Conservation (phyloP, 108 stramenopile species). For the Parmales sp. region DNA sequence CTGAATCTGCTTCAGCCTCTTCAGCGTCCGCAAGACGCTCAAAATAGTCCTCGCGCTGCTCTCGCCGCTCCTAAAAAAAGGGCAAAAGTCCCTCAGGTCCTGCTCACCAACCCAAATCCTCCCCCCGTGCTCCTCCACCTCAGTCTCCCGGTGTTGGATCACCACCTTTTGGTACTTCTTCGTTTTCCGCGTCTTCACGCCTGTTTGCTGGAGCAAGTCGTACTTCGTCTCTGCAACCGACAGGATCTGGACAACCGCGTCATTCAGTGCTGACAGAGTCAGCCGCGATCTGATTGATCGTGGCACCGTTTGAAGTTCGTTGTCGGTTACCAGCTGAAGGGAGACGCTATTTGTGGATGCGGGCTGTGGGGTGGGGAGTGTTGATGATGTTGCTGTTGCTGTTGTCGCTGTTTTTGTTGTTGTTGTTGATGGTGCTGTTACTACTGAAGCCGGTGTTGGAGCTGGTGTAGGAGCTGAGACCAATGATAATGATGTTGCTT, state of each 20-base stretch:
- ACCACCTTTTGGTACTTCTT: constrained; percentile 13
- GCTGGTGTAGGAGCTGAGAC: background rate
- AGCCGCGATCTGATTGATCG: background rate
- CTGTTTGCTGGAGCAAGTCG: background rate
- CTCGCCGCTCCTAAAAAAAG: constrained; percentile 49
- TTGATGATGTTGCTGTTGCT: background rate
- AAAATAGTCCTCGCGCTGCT: constrained; percentile 37
- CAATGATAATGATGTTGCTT: background rate
- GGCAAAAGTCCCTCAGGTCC: constrained; percentile 38
- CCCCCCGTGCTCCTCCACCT: constrained; percentile 16
- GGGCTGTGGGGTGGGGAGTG: background rate
- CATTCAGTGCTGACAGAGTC: constrained; percentile 29
- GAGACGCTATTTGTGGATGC: background rate
- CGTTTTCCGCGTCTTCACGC: background rate
- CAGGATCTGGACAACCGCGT: constrained; percentile 37
- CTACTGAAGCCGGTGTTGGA: background rate
- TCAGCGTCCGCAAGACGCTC: constrained; percentile 27
- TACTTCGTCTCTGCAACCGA: constrained; percentile 18
- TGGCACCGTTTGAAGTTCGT: background rate
- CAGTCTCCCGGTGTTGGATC: constrained; percentile 14
- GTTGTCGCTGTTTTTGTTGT: background rate
- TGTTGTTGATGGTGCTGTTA: background rate
- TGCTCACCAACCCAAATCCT: constrained; percentile 32
- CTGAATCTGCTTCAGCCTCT: constrained; percentile 38
- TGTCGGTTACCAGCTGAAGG: background rate